Conservation (phyloP, 1,284 basidiomycete genomes). For the Ceratobasidium sp. region DNA sequence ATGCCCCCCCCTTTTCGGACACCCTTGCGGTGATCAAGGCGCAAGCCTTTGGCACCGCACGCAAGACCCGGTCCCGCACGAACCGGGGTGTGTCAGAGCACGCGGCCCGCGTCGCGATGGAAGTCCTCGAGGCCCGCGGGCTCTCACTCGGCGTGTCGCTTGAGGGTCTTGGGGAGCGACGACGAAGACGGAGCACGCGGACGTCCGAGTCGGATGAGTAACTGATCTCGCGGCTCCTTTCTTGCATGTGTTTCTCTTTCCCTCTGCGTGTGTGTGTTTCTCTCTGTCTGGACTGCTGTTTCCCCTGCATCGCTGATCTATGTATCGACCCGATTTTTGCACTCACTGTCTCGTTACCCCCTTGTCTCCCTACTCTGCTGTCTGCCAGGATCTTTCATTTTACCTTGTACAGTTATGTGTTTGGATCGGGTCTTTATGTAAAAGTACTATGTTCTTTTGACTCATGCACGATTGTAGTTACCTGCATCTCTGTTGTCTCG, state of each 20-base stretch:
- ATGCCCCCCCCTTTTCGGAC: slow-evolving; percentile 66
- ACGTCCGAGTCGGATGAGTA: slow-evolving; percentile 12
- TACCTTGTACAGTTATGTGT: slow-evolving; percentile 34
- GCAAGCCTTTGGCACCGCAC: slow-evolving; percentile 80
- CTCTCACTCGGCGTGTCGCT: slow-evolving; percentile 64
- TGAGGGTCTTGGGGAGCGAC: slow-evolving; percentile 33
- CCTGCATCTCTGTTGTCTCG: background rate
- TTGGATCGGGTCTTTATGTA: slow-evolving; percentile 28
- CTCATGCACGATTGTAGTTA: slow-evolving; percentile 16
- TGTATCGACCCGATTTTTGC: slow-evolving; percentile 24
- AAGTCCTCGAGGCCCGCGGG: slow-evolving; percentile 75
- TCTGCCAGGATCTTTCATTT: slow-evolving; percentile 10
- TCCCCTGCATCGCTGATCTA: slow-evolving; percentile 13
- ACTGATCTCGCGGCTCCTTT: background rate
- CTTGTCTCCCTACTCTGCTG: slow-evolving; percentile 19
- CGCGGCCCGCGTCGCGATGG: slow-evolving; percentile 75
- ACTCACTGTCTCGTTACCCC: slow-evolving; percentile 22
- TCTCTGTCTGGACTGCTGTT: slow-evolving; percentile 10
- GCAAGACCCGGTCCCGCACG: slow-evolving; percentile 71
- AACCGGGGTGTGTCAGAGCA: slow-evolving; percentile 61
- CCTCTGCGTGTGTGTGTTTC: slow-evolving; percentile 2
- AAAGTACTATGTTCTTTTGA: slow-evolving; percentile 18
- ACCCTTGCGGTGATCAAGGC: slow-evolving; percentile 86
- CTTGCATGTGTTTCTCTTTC: background rate
- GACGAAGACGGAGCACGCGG: slow-evolving; percentile 29